These are phyloP conservation scores for Betula pendula DNA, from an alignment of 306 rosid genomes.

Conservation along the genomic window DNA sequence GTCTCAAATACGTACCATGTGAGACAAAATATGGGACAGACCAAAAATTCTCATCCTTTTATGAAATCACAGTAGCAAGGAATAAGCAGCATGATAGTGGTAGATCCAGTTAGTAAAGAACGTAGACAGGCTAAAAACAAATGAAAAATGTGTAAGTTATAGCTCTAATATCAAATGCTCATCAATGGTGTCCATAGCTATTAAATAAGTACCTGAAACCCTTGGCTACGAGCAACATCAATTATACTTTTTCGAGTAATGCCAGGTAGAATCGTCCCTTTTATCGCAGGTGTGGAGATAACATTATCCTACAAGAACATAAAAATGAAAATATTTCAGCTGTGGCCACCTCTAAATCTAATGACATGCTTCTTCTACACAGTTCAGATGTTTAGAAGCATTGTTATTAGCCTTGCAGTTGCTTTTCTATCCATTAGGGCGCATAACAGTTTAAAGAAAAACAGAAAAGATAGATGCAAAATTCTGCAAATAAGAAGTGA, in stretches of 20 bases:
- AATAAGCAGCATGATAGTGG: background rate
- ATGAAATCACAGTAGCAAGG: background rate
- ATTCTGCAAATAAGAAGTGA: background rate
- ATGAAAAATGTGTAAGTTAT: constrained; percentile 3
- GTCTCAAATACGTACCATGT: background rate
- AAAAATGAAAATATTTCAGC: constrained; percentile 12
- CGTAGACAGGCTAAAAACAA: background rate
- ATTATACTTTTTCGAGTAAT: constrained; percentile 94
- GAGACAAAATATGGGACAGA: background rate
- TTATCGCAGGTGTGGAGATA: constrained; percentile 82
- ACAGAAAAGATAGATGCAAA: background rate
- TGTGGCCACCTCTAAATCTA: constrained; percentile 17
- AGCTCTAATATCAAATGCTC: constrained; percentile 17
- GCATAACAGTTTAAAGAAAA: background rate
- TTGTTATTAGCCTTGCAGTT: background rate
- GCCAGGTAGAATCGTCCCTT: constrained; percentile 97
- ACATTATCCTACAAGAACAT: constrained; percentile 54
- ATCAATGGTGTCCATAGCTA: constrained; percentile 23
- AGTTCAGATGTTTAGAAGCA: constrained; percentile 4
- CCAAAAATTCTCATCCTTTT: background rate
- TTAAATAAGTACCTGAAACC: constrained; percentile 70
- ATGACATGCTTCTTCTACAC: background rate
- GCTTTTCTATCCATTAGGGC: background rate
- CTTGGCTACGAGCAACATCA: constrained; percentile 87
- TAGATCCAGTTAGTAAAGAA: constrained; percentile 8